These are phyloP conservation scores for Phytophthora litchii DNA, from an alignment of 352 stramenopile genomes.

Conservation along the genomic window DNA sequence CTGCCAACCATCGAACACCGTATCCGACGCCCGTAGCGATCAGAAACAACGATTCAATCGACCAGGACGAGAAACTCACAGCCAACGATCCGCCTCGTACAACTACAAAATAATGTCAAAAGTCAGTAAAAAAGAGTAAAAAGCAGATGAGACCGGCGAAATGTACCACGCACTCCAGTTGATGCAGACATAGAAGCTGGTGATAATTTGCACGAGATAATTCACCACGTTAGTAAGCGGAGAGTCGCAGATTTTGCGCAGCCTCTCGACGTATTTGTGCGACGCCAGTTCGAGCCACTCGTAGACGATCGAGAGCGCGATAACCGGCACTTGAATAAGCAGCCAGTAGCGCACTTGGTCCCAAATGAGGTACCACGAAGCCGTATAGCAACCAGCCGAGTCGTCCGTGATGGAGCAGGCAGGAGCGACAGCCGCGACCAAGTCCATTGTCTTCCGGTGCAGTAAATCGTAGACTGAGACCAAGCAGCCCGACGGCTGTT, in stretches of 20 bases:
- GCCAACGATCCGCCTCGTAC: conserved; percentile 68
- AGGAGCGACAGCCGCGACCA: conserved; percentile 13
- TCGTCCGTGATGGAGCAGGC: conserved; percentile 68
- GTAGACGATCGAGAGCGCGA: conserved; percentile 75
- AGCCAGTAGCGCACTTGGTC: conserved; percentile 82
- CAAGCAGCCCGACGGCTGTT: conserved; percentile 14
- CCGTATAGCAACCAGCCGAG: conserved; percentile 70
- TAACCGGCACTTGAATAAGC: conserved; percentile 73
- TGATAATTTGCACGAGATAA: conserved; percentile 79
- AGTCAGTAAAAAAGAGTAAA: conserved; percentile 9
- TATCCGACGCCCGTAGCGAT: conserved; percentile 79
- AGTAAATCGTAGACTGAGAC: conserved; percentile 15
- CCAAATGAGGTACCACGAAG: conserved; percentile 84
- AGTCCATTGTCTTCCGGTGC: conserved; percentile 21
- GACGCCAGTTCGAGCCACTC: conserved; percentile 83
- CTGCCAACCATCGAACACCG: conserved; percentile 72
- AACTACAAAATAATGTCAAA: conserved; percentile 42
- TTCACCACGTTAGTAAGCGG: conserved; percentile 75
- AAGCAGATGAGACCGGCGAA: conserved; percentile 18
- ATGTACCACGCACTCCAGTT: conserved; percentile 72
- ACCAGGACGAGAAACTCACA: conserved; percentile 84
- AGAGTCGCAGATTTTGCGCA: conserved; percentile 72
- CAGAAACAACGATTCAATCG: conserved; percentile 76
- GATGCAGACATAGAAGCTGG: conserved; percentile 80
- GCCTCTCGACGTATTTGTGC: conserved; percentile 63